These are phyloP conservation scores for Candida taoyuanica DNA, from an alignment of 805 yeast genomes.

Conservation along the genomic window DNA sequence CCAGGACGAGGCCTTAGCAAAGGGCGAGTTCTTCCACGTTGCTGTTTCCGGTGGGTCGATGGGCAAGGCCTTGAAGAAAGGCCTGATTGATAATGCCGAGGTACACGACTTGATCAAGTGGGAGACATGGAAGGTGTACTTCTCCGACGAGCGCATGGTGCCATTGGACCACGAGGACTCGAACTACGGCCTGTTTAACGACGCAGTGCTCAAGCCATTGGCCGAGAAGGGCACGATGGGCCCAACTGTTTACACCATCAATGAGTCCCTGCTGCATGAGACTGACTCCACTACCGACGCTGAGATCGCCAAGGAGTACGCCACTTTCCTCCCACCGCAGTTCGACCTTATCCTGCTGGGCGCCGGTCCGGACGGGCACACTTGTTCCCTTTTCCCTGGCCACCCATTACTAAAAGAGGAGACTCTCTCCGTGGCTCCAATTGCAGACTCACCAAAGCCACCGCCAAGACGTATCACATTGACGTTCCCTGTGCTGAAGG, in stretches of 20 bases:
- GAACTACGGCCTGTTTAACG: conserved; percentile 75
- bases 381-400: conserved; percentile 89
- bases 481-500: conserved; percentile 69
- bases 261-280: conserved; percentile 55
- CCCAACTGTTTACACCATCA: conserved; percentile 65
- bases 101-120: conserved; percentile 48
- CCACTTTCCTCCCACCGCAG: conserved; percentile 45
- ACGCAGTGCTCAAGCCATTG: conserved; percentile 38
- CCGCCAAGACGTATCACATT: conserved; percentile 90
- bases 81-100: conserved; percentile 54
- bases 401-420: conserved; percentile 61
- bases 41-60: conserved; percentile 93
- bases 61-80: conserved; percentile 61
- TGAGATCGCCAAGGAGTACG: conserved; percentile 60
- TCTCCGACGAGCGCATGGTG: conserved; percentile 89
- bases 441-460: conserved; percentile 87
- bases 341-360: conserved; percentile 75
- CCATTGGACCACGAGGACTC: conserved; percentile 80
- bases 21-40: conserved; percentile 49
- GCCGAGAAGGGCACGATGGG: conserved; percentile 32
- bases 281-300: conserved; percentile 45
- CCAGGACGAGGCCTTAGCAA: conserved; percentile 56
- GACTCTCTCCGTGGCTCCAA: conserved; percentile 49
- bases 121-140: conserved; percentile 75
- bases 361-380: conserved; percentile 95